These are phyloP conservation scores for Cichorium intybus DNA, from an alignment of 140 eudicot genomes.

Conservation along the genomic window DNA sequence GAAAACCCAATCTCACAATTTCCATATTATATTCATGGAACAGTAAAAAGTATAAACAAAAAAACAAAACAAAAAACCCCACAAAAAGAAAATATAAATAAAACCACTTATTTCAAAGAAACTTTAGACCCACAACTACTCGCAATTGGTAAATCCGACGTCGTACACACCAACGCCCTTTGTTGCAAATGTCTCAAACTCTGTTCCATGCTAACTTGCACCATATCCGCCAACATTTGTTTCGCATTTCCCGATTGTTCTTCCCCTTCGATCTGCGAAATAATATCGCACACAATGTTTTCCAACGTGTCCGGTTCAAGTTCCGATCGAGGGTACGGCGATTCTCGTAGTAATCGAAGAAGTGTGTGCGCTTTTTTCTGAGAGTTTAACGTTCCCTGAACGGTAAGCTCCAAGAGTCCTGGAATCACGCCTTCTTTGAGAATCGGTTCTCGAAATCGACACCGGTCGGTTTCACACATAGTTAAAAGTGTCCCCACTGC, in stretches of 20 bases:
- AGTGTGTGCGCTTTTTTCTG: slow-evolving; percentile 74
- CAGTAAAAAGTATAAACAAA: neutral
- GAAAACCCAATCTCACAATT: slow-evolving; percentile 19
- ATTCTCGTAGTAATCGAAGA: slow-evolving; percentile 62
- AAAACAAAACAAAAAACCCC: neutral
- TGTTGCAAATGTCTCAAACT: slow-evolving; percentile 85
- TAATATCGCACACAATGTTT: slow-evolving; percentile 67
- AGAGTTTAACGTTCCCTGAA: slow-evolving; percentile 71
- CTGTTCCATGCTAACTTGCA: slow-evolving; percentile 97
- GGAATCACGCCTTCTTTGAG: slow-evolving; percentile 95
- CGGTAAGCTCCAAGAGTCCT: slow-evolving; percentile 90
- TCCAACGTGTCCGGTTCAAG: slow-evolving; percentile 71
- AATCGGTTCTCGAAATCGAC: slow-evolving; percentile 78
- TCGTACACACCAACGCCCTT: slow-evolving; percentile 79
- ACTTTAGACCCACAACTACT: slow-evolving; percentile 57
- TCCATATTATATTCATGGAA: slow-evolving; percentile 20
- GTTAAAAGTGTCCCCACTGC: slow-evolving; percentile 87
- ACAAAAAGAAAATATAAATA: neutral
- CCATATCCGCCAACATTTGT: slow-evolving; percentile 95
- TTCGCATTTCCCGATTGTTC: slow-evolving; percentile 87
- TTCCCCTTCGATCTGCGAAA: slow-evolving; percentile 79
- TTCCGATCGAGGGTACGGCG: slow-evolving; percentile 78
- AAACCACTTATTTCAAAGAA: slow-evolving; percentile 43
- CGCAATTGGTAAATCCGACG: slow-evolving; percentile 48
- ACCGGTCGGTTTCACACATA: slow-evolving; percentile 77